Base-by-base conservation (phyloP, 345 rosid species). In the Barbarea vulgaris region DNA sequence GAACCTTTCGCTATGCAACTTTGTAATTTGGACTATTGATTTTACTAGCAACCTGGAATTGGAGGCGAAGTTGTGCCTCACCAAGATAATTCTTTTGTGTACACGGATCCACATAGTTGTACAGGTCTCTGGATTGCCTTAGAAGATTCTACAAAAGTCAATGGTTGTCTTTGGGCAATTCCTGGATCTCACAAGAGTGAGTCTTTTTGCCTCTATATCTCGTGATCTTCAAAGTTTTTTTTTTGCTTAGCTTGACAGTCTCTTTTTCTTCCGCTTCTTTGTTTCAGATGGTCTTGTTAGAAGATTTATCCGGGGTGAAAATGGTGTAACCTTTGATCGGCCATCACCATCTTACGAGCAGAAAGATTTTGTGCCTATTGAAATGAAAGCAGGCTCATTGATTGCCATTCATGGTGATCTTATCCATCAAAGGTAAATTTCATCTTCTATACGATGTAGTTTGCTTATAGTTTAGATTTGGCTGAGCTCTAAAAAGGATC, bases 151-250 rank as follows among this genome's bases (percentile, higher is more conserved):
- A 95, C 92, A 64, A 69, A 74, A 31, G 52, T 75, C 64, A 92
- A 95, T 59, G 96, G 99, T 69, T 95, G 98, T 86, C 89, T 95
- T 39, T 95, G 97, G 99, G 98, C 96, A 64, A 90, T 92, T 78
- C 96, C 99, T 67, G 97, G 91, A 67, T 95, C 99, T 33, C 99
- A 95, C 66, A 92, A 86, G 85, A 83, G 99, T 95, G 74, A 7
- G 27, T 18, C 64, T 67, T 24, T 36, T 51, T n/a, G 13, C 39
- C 70, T 79, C 51, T 39, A 21, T 24, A 33, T 31, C 28, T 59
- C n/a, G 30, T 73, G 10, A 60, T 67, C 54, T 42, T 42, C 37
- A 7, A 70, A 14, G 77, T 58, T 70, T 56, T 3, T 72, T 72
- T 58, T 70, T 56, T 3, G 0, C 18, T 71, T 77, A n/a, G 48